Percentiles rank a stretch among this genome's conserved stretches.
Evolutionary conservation across 305 asterid genomes (phyloP).

Genomic region (Fraxinus sp.): DNA sequence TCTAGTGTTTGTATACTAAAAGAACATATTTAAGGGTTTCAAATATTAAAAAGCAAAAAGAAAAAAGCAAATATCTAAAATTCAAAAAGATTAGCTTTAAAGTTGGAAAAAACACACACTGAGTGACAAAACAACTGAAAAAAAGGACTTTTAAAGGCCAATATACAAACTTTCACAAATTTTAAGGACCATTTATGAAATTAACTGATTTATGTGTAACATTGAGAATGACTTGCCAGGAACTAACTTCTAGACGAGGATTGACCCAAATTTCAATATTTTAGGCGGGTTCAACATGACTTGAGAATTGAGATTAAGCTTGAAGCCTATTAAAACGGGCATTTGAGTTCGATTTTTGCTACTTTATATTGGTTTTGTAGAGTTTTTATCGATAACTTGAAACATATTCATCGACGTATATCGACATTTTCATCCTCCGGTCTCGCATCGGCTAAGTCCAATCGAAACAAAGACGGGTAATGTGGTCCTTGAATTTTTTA

Average conservation of each 20-base stretch:
- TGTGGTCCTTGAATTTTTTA: not conserved
- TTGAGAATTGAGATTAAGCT: not conserved
- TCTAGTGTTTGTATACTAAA: not conserved
- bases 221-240: not conserved
- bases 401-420: not conserved
- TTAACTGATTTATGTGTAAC: not conserved
- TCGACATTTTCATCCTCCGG: not conserved
- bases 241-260: not conserved
- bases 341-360: not conserved
- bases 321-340: not conserved
- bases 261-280: not conserved
- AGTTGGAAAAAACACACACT: not conserved
- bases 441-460: not conserved
- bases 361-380: not conserved
- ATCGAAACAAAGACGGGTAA: not conserved
- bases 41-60: no score
- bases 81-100: not conserved
- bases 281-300: not conserved
- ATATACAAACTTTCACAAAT: not conserved
- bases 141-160: not conserved
- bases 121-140: not conserved
- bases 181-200: not conserved
- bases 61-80: not conserved
- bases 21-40: not conserved
- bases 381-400: not conserved